A percentile compares a stretch with the other conserved stretches of the same genome.
phyloP scores from a whole-genome alignment of 176 grass and related monocot species.

The Oryza longistaminata region DNA sequence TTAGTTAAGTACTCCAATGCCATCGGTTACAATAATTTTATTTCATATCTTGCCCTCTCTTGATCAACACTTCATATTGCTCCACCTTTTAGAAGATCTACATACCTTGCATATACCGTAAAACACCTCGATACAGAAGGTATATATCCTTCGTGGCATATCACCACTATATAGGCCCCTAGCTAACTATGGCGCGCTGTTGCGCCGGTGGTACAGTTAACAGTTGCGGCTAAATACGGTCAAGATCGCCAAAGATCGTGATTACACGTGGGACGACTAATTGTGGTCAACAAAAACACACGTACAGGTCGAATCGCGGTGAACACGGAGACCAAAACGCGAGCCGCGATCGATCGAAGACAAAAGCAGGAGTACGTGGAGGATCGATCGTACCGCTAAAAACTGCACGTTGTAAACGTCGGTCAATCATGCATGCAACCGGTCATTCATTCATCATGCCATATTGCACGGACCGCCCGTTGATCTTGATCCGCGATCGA shows the following conservation, averaged over 20 bases:
- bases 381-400: background rate
- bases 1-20: no score
- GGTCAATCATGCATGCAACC: background rate
- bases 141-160: no score
- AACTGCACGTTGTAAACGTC: conserved; percentile 1
- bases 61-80: no score
- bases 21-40: no score
- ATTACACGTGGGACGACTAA: background rate
- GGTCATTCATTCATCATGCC: background rate
- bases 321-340: background rate
- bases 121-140: no score
- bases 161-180: no score
- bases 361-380: background rate
- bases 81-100: no score
- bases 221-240: background rate
- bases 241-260: background rate
- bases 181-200: no score
- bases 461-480: background rate
- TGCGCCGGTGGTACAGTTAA: no score
- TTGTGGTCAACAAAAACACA: background rate
- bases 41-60: no score
- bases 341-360: background rate
- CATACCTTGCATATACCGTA: no score
- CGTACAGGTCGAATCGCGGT: background rate
- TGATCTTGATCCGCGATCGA: background rate